A percentile compares a stretch with the other conserved stretches of the same genome.
These are phyloP conservation scores for Chrysosporium queenslandicum DNA, from an alignment of 2,329 filamentous ascomycete genomes.

Conservation along the genomic window DNA sequence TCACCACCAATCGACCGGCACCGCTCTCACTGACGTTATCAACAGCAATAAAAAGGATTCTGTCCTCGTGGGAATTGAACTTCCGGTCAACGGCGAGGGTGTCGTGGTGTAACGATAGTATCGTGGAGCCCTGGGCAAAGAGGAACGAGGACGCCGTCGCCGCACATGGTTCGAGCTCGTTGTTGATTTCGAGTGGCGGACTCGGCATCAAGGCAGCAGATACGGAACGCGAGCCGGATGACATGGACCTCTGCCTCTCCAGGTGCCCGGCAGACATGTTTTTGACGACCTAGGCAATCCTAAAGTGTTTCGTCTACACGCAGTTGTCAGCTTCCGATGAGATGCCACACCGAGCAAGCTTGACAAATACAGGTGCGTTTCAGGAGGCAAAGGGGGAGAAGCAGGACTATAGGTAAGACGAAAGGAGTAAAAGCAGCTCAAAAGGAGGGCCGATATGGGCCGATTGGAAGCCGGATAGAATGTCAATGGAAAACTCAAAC, in stretches of 20 bases:
- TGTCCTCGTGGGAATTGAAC: conserved; percentile 73
- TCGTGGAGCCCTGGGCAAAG: conserved; percentile 69
- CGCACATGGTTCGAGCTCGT: conserved; percentile 71
- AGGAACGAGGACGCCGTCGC: conserved; percentile 86
- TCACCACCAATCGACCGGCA: conserved; percentile 75
- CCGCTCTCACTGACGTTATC: conserved; percentile 86
- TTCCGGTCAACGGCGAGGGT: conserved; percentile 78
- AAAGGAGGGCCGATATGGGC: not conserved
- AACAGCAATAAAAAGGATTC: conserved; percentile 73
- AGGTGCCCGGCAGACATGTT: conserved; percentile 44
- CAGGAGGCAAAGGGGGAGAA: not conserved
- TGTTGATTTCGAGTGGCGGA: conserved; percentile 26
- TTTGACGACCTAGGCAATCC: not conserved
- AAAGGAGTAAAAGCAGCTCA: not conserved
- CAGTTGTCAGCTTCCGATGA: not conserved
- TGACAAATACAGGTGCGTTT: not conserved
- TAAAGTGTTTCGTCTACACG: not conserved
- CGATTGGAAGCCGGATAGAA: not conserved
- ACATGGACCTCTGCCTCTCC: conserved; percentile 51
- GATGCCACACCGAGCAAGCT: not conserved
- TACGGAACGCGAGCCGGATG: conserved; percentile 49
- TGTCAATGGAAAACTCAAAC: not conserved
- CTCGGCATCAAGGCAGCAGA: conserved; percentile 41
- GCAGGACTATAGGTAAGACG: not conserved
- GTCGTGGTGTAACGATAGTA: conserved; percentile 87